phyloP scores from a whole-genome alignment of 2,329 filamentous ascomycete genomes.

The Trichoderma koningii region DNA sequence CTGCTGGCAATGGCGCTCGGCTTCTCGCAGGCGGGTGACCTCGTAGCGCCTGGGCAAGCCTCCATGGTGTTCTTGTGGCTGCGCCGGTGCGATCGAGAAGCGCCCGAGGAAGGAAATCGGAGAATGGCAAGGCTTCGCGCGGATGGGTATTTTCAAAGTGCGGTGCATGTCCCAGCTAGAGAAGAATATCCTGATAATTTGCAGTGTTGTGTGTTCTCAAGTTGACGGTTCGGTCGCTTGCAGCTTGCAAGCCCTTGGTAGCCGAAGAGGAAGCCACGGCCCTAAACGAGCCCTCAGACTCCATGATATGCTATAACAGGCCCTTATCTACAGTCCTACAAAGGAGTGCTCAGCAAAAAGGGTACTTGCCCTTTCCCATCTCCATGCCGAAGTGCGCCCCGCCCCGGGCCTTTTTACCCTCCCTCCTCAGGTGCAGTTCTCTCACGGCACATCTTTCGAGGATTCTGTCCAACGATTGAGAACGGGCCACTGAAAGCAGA shows the following conservation, averaged over 20 bases:
- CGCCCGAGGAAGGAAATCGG: constrained; percentile 3
- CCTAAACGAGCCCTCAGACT: not conserved
- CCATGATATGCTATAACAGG: not conserved
- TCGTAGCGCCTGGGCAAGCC: constrained; percentile 11
- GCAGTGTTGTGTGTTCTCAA: not conserved
- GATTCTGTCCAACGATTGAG: not conserved
- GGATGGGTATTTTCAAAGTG: too few relatives aligned
- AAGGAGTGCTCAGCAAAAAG: too few relatives aligned
- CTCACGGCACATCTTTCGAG: constrained; percentile 12
- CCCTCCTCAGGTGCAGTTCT: constrained; percentile 15
- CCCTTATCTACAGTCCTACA: not conserved
- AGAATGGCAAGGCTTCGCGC: not conserved
- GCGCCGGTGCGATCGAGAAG: constrained; percentile 22
- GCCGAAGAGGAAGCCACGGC: constrained; percentile 9
- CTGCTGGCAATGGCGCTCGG: constrained; percentile 16
- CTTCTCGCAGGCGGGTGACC: constrained; percentile 26
- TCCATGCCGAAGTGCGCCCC: constrained; percentile 23
- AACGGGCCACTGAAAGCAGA: not conserved
- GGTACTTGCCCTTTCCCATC: not conserved
- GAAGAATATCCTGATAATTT: too few relatives aligned
- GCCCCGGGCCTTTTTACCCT: constrained; percentile 24
- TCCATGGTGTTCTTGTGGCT: not conserved
- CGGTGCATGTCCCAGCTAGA: too few relatives aligned
- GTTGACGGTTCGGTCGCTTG: too few relatives aligned
- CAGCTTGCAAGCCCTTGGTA: not conserved